Evolutionary conservation across 2,329 filamentous ascomycete genomes (phyloP), one percentile per base, ranked within the genome.

Genomic region (Colletotrichum echinochloae): DNA sequence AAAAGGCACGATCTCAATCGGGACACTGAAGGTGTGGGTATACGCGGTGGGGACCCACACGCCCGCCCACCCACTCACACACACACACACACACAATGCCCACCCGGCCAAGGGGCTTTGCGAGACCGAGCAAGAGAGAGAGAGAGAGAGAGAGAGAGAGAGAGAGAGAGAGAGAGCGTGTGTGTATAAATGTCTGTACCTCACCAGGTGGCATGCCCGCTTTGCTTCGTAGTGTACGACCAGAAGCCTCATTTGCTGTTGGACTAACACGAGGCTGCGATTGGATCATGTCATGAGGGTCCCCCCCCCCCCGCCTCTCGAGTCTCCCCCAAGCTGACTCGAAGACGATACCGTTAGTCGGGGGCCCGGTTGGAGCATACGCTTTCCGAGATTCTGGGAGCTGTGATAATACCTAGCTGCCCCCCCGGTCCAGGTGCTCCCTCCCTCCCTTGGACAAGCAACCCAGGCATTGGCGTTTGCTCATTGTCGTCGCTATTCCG

Each of bases 351-450:
- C n/a, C n/a, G 67, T 26, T 35, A 59, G n/a, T n/a, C n/a, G n/a
- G n/a, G 16, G 44, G 26, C 46, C 49, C n/a, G 37, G 64, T 68
- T 68, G 57, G 52, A 33, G 51, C 51, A 68, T 68, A 54, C 52
- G 18, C 46, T 54, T 71, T 54, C 57, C 64, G 68, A 46, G 55
- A 62, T 39, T 57, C 37, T 68, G 64, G 68, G 39, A 71, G 62
- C 51, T 41, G 57, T 48, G 59, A 63, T 67, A 62, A 57, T 56
- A 62, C 33, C 48, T 41, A 62, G 30, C 44, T 67, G 35, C 48
- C 44, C 52, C 48, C 44, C 52, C 16, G 55, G 64, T 39, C 52
- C 60, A 33, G 20, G 26, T 54, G 51, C 20, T 28, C 61, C 52
- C 48, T n/a, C n/a, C n/a, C 44, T 35, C 28, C 59, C 37, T 28